Conservation (phyloP, 108 stramenopile species). For the Chaetoceros muelleri region DNA sequence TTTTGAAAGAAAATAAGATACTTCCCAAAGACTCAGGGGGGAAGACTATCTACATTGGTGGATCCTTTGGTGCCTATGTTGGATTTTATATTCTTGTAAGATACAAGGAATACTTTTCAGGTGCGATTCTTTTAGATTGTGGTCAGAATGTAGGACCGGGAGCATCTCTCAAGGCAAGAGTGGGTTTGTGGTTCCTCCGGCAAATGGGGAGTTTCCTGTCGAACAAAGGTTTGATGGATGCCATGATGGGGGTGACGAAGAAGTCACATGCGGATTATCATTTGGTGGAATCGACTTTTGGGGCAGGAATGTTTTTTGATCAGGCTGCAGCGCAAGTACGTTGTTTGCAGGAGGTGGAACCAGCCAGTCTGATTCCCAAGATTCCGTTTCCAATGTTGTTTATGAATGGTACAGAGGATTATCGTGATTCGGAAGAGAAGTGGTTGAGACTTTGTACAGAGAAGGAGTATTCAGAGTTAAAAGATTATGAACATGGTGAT, state of each 20-base stretch:
- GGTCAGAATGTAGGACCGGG: slow-evolving; percentile 53
- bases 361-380: slow-evolving; percentile 31
- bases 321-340: slow-evolving; percentile 27
- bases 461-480: slow-evolving; percentile 25
- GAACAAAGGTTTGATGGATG: slow-evolving; percentile 25
- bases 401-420: slow-evolving; percentile 47
- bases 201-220: slow-evolving; percentile 11
- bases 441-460: slow-evolving; percentile 36
- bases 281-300: slow-evolving; percentile 29
- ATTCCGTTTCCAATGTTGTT: slow-evolving; percentile 35
- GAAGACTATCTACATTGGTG: slow-evolving; percentile 37
- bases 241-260: slow-evolving; percentile 27
- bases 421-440: slow-evolving; percentile 40
- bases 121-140: slow-evolving; percentile 43
- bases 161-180: slow-evolving; percentile 31
- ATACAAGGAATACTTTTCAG: slow-evolving; percentile 19
- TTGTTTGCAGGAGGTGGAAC: slow-evolving; percentile 35
- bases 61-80: slow-evolving; percentile 38
- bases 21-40: slow-evolving; percentile 6
- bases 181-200: slow-evolving; percentile 25
- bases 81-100: slow-evolving; percentile 36
- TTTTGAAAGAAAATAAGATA: slow-evolving; percentile 8
- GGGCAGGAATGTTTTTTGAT: slow-evolving; percentile 35
- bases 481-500: slow-evolving; percentile 53
- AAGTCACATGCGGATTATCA: slow-evolving; percentile 39